Evolutionary conservation across 306 rosid genomes (phyloP).

Genomic region (Datisca glomerata): DNA sequence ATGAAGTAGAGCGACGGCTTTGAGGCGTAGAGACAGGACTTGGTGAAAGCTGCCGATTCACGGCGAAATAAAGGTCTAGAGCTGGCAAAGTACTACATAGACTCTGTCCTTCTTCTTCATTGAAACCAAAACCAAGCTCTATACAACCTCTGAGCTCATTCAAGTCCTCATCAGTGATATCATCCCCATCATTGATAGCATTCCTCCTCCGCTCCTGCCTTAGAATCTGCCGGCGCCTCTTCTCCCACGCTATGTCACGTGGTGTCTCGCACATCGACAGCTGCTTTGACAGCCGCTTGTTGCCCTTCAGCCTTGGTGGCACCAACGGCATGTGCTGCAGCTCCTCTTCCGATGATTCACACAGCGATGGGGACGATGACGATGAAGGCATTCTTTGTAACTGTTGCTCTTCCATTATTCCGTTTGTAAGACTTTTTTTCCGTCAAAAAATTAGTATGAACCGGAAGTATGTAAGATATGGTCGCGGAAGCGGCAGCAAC

Average conservation of each 20-base stretch:
- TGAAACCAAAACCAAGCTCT: slow-evolving; percentile 87
- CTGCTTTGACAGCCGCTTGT: slow-evolving; percentile 39
- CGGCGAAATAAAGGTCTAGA: slow-evolving; percentile 84
- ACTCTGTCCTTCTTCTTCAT: slow-evolving; percentile 71
- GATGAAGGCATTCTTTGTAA: slow-evolving; percentile 8
- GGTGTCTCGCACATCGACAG: slow-evolving; percentile 42
- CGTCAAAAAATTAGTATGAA: no score
- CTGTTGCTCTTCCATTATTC: slow-evolving; percentile 6
- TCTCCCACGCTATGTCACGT: slow-evolving; percentile 76
- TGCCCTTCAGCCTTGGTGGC: slow-evolving; percentile 25
- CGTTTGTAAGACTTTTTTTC: no score
- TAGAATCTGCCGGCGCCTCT: slow-evolving; percentile 34
- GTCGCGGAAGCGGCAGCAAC: no score
- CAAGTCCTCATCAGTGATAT: slow-evolving; percentile 60
- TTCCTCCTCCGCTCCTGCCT: slow-evolving; percentile 31
- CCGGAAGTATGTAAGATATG: no score
- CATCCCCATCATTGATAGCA: slow-evolving; percentile 14
- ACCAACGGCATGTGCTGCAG: slow-evolving; percentile 28
- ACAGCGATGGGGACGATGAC: slow-evolving; percentile 1
- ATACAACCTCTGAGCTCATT: slow-evolving; percentile 73
- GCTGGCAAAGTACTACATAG: slow-evolving; percentile 79
- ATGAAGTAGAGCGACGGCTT: slow-evolving; percentile 24
- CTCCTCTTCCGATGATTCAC: slow-evolving; percentile 32
- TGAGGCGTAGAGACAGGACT: slow-evolving; percentile 55
- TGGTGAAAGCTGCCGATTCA: slow-evolving; percentile 44